Percentiles rank a stretch among this genome's conserved stretches.
Conservation (phyloP, 2,329 filamentous ascomycete species). For the Lojkania enalia region DNA sequence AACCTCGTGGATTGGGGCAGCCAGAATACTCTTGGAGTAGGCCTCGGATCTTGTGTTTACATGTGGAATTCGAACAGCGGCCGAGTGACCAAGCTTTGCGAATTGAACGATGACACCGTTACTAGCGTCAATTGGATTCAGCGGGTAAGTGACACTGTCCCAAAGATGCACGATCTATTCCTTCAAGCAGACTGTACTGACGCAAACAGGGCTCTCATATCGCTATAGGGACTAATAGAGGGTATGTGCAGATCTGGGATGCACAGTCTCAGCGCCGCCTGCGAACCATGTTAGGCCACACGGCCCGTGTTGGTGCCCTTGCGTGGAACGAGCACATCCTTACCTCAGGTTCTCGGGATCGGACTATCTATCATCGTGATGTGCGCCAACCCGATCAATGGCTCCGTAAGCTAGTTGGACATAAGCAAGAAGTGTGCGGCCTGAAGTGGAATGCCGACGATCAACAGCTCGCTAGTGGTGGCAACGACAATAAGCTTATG, state of each 20-base stretch:
- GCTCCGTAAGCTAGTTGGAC: slow-evolving; percentile 82
- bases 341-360: slow-evolving; percentile 91
- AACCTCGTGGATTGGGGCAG: slow-evolving; percentile 98
- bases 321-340: slow-evolving; percentile 99
- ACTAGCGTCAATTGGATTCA: slow-evolving; percentile 99
- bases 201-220: slow-evolving; percentile 75
- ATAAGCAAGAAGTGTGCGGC: slow-evolving; percentile 98
- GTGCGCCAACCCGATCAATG: slow-evolving; percentile 91
- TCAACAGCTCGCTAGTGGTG: slow-evolving; percentile 89
- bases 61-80: slow-evolving; percentile 97
- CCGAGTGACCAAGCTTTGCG: slow-evolving; percentile 90
- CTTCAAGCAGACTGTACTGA: background rate
- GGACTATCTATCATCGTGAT: slow-evolving; percentile 92
- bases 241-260: slow-evolving; percentile 96
- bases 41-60: slow-evolving; percentile 89
- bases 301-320: slow-evolving; percentile 85
- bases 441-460: slow-evolving; percentile 97
- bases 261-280: slow-evolving; percentile 82
- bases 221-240: slow-evolving; percentile 92
- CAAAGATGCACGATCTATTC: no score
- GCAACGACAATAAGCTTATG: slow-evolving; percentile 98
- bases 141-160: slow-evolving; percentile 57
- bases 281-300: slow-evolving; percentile 96
- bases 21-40: slow-evolving; percentile 90
- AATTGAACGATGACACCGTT: slow-evolving; percentile 87